Evolutionary conservation across 2,329 filamentous ascomycete species (phyloP).

Genomic region (Alternaria sp.): DNA sequence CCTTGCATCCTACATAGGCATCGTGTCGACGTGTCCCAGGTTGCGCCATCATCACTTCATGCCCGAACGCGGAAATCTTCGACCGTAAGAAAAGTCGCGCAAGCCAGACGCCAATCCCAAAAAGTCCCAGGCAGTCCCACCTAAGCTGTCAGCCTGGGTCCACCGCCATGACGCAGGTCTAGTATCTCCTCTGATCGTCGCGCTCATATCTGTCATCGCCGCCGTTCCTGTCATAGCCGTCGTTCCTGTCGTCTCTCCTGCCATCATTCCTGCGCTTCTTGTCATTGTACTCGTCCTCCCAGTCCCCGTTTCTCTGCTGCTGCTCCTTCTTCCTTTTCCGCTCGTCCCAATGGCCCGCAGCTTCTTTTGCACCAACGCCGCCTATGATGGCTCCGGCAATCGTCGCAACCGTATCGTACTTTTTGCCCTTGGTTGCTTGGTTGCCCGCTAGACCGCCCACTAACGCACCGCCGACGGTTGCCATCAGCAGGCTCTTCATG

Average conservation of each 20-base stretch:
- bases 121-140: not conserved
- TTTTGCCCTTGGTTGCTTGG: slow-evolving; percentile 35
- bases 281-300: slow-evolving; percentile 22
- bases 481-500: slow-evolving; percentile 35
- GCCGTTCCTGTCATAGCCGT: slow-evolving; percentile 7
- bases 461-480: slow-evolving; percentile 45
- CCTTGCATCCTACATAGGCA: not conserved
- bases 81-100: not conserved
- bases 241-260: slow-evolving; percentile 11
- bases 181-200: slow-evolving; percentile 5
- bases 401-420: slow-evolving; percentile 42
- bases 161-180: not conserved
- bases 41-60: not conserved
- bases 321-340: slow-evolving; percentile 17
- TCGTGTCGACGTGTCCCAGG: slow-evolving; percentile 1
- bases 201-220: slow-evolving; percentile 10
- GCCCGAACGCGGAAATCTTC: not conserved
- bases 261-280: slow-evolving; percentile 2
- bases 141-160: slow-evolving; percentile 6
- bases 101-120: slow-evolving; percentile 1
- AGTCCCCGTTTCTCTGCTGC: slow-evolving; percentile 13
- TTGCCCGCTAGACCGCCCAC: slow-evolving; percentile 46
- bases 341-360: slow-evolving; percentile 36
- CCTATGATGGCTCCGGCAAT: slow-evolving; percentile 49
- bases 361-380: slow-evolving; percentile 44